phyloP scores from a whole-genome alignment of 495 filamentous ascomycete genomes.

The Aspergillus cavernicola region DNA sequence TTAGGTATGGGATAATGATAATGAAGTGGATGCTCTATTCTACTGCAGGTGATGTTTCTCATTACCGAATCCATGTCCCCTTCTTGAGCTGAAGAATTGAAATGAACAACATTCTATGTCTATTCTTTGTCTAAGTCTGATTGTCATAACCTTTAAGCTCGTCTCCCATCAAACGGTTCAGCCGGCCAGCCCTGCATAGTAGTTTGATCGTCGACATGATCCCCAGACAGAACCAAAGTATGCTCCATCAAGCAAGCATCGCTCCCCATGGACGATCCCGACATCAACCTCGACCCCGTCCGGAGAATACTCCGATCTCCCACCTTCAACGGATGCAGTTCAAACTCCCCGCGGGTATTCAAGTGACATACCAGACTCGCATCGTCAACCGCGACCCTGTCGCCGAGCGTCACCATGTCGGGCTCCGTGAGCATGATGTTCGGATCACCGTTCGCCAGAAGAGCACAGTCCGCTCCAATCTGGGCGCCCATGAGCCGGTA shows the following conservation, averaged over 20 bases:
- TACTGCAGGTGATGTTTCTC: too few relatives aligned
- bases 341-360: conserved; percentile 45
- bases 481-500: conserved; percentile 39
- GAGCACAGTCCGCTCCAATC: conserved; percentile 42
- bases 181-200: conserved; percentile 50
- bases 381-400: conserved; percentile 44
- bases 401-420: conserved; percentile 41
- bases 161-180: conserved; percentile 25
- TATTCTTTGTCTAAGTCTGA: too few relatives aligned
- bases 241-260: conserved; percentile 46
- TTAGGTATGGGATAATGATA: too few relatives aligned
- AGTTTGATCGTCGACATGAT: conserved; percentile 37
- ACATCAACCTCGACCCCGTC: conserved; percentile 21
- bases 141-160: too few relatives aligned
- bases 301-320: conserved; percentile 42
- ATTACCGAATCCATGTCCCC: too few relatives aligned
- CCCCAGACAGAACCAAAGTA: conserved; percentile 44
- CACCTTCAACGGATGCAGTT: conserved; percentile 37
- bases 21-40: too few relatives aligned
- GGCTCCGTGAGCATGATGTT: conserved; percentile 48
- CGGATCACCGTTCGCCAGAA: conserved; percentile 41
- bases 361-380: conserved; percentile 44
- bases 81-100: too few relatives aligned
- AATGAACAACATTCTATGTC: too few relatives aligned
- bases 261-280: neutral